Evolutionary conservation across 2,329 filamentous ascomycete genomes (phyloP).

Genomic region (Fusarium nematophilum): DNA sequence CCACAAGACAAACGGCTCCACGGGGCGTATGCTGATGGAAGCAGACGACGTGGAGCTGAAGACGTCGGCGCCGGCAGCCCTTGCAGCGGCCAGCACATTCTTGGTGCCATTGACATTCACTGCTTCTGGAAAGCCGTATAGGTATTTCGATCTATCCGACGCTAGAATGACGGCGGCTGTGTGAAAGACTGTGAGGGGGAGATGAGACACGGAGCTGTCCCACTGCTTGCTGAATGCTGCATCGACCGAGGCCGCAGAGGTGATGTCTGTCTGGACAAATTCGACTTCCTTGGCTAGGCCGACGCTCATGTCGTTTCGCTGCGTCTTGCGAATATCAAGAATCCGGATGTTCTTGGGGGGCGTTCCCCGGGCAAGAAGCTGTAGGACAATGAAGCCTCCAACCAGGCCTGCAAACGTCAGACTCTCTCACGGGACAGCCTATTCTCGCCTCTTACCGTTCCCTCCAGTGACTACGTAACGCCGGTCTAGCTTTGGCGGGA

Average conservation of each 20-base stretch:
- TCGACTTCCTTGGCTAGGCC: background rate
- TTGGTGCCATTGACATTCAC: constrained; percentile 16
- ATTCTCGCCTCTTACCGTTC: constrained; percentile 3
- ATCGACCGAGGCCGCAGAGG: background rate
- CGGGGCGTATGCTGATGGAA: constrained; percentile 2
- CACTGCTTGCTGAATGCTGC: background rate
- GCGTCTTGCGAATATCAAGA: constrained; percentile 7
- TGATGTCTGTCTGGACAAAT: constrained; percentile 9
- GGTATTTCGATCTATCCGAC: constrained; percentile 5
- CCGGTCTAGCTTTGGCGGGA: constrained; percentile 1
- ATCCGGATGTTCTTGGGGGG: constrained; percentile 1
- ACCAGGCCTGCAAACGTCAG: background rate
- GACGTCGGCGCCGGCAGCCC: background rate
- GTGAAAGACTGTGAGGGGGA: constrained; percentile 19
- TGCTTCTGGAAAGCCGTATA: constrained; percentile 3
- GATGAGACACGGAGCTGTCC: background rate
- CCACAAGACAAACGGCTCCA: constrained; percentile 12
- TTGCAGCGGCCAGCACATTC: constrained; percentile 9
- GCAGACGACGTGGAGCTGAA: constrained; percentile 12
- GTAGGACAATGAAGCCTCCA: constrained; percentile 18
- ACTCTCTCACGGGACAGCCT: accelerated
- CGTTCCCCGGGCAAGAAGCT: constrained; percentile 11
- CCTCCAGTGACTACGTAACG: constrained; percentile 15
- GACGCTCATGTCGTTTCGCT: constrained; percentile 9
- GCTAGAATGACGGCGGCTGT: constrained; percentile 7